Percentiles rank a stretch among this genome's conserved stretches.
Evolutionary conservation across 805 yeast species (phyloP).

Genomic region (Sugiyamaella mastotermitis): DNA sequence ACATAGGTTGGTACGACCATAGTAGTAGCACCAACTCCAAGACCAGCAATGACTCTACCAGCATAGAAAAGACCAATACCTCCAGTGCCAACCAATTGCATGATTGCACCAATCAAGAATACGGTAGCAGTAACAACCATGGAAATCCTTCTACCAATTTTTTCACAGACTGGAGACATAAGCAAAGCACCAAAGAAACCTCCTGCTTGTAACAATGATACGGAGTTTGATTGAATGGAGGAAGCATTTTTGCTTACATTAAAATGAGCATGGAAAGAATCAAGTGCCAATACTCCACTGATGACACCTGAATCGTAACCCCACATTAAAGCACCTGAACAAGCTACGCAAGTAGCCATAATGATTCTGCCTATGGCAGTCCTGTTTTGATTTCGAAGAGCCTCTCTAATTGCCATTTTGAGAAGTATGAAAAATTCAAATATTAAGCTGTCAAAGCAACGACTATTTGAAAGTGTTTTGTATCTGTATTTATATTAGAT

Average conservation of each 20-base stretch:
- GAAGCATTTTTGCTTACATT: neutral
- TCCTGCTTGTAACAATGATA: constrained; percentile 16
- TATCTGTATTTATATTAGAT: too few species aligned
- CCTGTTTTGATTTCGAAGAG: constrained; percentile 5
- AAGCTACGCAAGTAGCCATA: constrained; percentile 13
- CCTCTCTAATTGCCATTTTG: neutral
- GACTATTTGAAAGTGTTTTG: too few species aligned
- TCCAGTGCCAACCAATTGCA: constrained; percentile 36
- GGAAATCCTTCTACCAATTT: constrained; percentile 12
- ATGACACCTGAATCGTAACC: constrained; percentile 16
- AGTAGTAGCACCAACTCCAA: constrained; percentile 49
- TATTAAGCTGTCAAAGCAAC: too few species aligned
- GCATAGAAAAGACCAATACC: constrained; percentile 41
- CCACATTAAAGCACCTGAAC: constrained; percentile 15
- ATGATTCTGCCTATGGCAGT: constrained; percentile 7
- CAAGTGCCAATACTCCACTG: constrained; percentile 7
- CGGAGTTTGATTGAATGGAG: constrained; percentile 12
- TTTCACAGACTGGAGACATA: constrained; percentile 12
- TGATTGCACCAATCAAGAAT: constrained; percentile 25
- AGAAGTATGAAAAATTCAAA: too few species aligned
- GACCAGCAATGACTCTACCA: constrained; percentile 47
- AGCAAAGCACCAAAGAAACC: constrained; percentile 17
- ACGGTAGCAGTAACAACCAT: constrained; percentile 48
- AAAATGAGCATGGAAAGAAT: constrained; percentile 13
- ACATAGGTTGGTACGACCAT: constrained; percentile 47